A percentile compares a stretch with the other conserved stretches of the same genome.
Conservation (phyloP, 192 early-diverging fungal genomes). For the Mortierella hygrophila region DNA sequence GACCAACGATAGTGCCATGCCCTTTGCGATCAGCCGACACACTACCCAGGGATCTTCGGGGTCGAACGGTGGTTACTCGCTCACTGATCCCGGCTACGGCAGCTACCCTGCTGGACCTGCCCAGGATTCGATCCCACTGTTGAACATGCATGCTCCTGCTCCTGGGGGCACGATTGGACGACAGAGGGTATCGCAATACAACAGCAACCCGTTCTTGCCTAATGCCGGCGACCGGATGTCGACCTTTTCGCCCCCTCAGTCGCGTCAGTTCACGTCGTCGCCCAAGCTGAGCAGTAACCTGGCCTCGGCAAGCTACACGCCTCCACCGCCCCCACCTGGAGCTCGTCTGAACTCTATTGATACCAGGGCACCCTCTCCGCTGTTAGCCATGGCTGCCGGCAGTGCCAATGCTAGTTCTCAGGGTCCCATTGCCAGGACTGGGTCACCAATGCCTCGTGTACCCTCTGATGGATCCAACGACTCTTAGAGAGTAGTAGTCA, state of each 20-base stretch:
- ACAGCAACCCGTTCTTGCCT: slow-evolving; percentile 10
- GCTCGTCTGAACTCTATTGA: slow-evolving; percentile 51
- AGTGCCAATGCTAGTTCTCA: neutral
- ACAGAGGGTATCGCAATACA: slow-evolving; percentile 43
- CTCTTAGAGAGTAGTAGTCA: neutral
- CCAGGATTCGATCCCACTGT: slow-evolving; percentile 44
- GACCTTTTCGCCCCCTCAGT: slow-evolving; percentile 20
- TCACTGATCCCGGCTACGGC: slow-evolving; percentile 36
- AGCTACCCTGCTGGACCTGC: slow-evolving; percentile 3
- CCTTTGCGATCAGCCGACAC: slow-evolving; percentile 29
- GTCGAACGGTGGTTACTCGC: slow-evolving; percentile 26
- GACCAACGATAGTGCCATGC: slow-evolving; percentile 45
- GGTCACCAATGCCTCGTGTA: neutral
- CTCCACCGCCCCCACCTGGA: slow-evolving; percentile 47
- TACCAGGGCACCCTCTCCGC: slow-evolving; percentile 39
- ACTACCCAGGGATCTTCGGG: slow-evolving; percentile 36
- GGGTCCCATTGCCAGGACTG: neutral
- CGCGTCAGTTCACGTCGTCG: slow-evolving; percentile 46
- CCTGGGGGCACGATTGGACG: slow-evolving; percentile 55
- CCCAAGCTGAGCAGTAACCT: slow-evolving; percentile 53
- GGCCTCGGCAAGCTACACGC: slow-evolving; percentile 38
- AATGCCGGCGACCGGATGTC: slow-evolving; percentile 33
- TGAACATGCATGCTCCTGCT: slow-evolving; percentile 49
- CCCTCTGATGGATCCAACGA: slow-evolving; percentile 1
- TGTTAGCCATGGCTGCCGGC: slow-evolving; percentile 36